A percentile compares a stretch with the other conserved stretches of the same genome.
phyloP scores from a whole-genome alignment of 2,329 filamentous ascomycete genomes.

The Colletotrichum gloeosporioides region DNA sequence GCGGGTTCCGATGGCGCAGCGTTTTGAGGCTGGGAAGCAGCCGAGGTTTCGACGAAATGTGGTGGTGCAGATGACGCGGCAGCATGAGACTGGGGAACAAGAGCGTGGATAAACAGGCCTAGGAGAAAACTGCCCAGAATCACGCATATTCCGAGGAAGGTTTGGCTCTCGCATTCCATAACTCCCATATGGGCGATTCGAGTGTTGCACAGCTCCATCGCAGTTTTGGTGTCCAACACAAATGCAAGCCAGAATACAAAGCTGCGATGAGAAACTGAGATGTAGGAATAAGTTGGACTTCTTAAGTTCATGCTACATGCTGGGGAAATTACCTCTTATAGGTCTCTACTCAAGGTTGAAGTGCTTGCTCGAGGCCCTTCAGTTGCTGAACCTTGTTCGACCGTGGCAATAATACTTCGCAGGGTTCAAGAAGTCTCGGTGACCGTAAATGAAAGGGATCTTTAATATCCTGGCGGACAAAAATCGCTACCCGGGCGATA shows the following conservation, averaged over 20 bases:
- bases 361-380: neutral
- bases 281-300: neutral
- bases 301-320: neutral
- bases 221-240: too few species aligned
- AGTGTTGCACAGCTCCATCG: neutral
- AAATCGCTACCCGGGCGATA: too few species aligned
- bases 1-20: accelerated
- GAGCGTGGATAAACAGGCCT: neutral
- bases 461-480: too few species aligned
- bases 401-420: neutral
- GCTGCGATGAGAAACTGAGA: neutral
- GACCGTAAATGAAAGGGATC: neutral
- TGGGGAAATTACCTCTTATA: neutral
- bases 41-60: too few species aligned
- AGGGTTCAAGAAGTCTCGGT: neutral
- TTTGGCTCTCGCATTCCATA: neutral
- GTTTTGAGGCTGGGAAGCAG: neutral
- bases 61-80: too few species aligned
- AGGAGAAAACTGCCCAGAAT: neutral
- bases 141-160: neutral
- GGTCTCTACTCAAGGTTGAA: neutral
- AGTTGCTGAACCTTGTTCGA: neutral
- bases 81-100: neutral
- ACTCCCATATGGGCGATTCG: neutral
- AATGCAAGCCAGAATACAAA: too few species aligned